Conservation (phyloP, 352 stramenopile species). For the Phytophthora chlamydospora region DNA sequence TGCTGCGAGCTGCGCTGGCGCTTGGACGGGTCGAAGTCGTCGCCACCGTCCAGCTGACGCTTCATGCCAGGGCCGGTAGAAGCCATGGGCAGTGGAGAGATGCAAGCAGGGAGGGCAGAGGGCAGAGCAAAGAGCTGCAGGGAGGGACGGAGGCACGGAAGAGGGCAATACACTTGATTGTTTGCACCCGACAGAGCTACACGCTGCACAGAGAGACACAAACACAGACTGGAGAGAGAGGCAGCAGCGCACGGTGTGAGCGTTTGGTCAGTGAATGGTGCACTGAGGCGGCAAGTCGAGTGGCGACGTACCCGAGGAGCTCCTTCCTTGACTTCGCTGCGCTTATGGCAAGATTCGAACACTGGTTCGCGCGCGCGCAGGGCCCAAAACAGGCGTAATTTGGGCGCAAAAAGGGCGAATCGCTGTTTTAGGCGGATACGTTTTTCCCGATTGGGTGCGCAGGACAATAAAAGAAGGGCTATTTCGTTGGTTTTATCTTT, state of each 20-base stretch:
- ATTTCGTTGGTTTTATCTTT: slow-evolving; percentile 32
- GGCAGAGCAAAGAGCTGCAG: slow-evolving; percentile 11
- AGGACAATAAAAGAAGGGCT: no score
- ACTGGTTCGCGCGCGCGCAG: no score
- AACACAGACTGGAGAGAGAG: no score
- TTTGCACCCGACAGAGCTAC: slow-evolving; percentile 20
- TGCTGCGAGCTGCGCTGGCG: slow-evolving; percentile 41
- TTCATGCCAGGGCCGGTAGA: slow-evolving; percentile 40
- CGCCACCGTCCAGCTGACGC: slow-evolving; percentile 42
- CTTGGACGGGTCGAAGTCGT: slow-evolving; percentile 44
- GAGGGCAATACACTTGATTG: slow-evolving; percentile 22
- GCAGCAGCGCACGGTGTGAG: not conserved
- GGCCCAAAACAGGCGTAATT: no score
- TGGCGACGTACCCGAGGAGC: no score
- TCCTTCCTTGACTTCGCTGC: no score
- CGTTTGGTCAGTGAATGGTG: no score
- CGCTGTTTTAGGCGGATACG: no score
- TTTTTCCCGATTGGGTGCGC: no score
- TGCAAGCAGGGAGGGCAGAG: not conserved
- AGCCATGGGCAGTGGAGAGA: slow-evolving; percentile 14
- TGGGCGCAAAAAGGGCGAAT: no score
- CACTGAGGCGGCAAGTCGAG: no score
- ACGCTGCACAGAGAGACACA: not conserved
- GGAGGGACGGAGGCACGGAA: slow-evolving; percentile 7
- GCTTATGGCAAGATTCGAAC: no score